Evolutionary conservation across 345 rosid species (phyloP), one percentile per base, ranked within the genome.

Genomic region (Cardamine resedifolia): DNA sequence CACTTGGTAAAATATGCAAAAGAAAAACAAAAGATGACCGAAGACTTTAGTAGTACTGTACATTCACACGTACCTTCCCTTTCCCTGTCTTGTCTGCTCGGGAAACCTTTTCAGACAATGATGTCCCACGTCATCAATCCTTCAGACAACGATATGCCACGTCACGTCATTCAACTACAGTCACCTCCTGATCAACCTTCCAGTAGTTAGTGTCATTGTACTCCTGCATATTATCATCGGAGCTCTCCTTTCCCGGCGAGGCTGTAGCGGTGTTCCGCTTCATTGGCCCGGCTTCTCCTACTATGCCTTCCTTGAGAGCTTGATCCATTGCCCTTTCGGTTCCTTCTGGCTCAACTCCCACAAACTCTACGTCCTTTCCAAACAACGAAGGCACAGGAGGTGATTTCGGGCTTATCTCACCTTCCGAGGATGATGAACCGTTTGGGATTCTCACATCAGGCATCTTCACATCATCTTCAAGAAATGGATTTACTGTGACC

Each of bases 291-390:
- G 96, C 97, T 71, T 91, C 99, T 50, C 96, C 97, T 4, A 91
- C 97, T 77, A 91, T 95, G 50, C 96, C 98, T 79, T 95, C 93
- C 72, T 91, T 95, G 14, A 88, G 89, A 61, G 98, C 96, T 73
- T 87, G 96, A n/a, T 91, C 99, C 98, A 90, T 95, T 55, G 97
- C 98, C 81, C 83, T 91, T 77, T 91, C 96, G 0, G 94, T 86
- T 24, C 96, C 97, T 87, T 90, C 96, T 48, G 83, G 64, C 75
- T 91, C 98, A 51, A 91, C 92, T 1, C 99, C 99, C 7, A 91
- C 96, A 68, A 91, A 95, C 77, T 95, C 98, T 20, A 95, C 92
- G 62, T 95, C 99, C 77, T 90, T 97, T 70, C 84, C 90, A 28
- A 89, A 91, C 82, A 91, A 74, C 5, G 90, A 88, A 16, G 89